phyloP scores from a whole-genome alignment of 148 eudicot genomes.

The Pouteria glomerata region DNA sequence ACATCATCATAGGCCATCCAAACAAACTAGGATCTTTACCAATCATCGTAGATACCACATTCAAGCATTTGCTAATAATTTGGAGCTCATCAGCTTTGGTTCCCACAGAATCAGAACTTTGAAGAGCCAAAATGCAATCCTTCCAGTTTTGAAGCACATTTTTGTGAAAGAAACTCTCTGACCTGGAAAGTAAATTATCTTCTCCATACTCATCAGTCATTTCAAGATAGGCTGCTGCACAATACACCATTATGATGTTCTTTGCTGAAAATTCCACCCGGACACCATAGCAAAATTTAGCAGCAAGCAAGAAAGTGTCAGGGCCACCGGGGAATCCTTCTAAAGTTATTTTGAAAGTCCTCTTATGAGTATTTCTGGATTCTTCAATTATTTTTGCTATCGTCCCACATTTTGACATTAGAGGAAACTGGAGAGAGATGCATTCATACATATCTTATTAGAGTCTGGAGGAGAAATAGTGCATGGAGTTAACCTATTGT shows the following conservation, averaged over 20 bases:
- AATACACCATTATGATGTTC: constrained; percentile 57
- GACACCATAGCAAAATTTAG: constrained; percentile 75
- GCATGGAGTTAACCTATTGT: neutral
- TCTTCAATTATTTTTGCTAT: constrained; percentile 49
- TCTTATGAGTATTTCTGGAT: constrained; percentile 24
- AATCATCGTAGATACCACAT: constrained; percentile 72
- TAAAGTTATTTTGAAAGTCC: constrained; percentile 28
- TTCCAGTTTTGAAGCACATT: constrained; percentile 69
- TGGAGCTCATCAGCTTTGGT: constrained; percentile 55
- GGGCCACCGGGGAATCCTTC: constrained; percentile 81
- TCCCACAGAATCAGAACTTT: constrained; percentile 53
- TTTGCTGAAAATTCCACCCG: constrained; percentile 63
- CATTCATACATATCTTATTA: neutral
- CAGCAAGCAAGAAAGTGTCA: constrained; percentile 52
- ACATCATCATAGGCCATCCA: constrained; percentile 99
- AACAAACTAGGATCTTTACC: constrained; percentile 90
- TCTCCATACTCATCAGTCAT: constrained; percentile 83
- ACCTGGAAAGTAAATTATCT: constrained; percentile 60
- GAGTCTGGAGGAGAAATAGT: neutral
- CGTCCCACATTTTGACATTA: constrained; percentile 73
- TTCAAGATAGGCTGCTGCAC: constrained; percentile 80
- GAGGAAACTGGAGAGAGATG: constrained; percentile 68
- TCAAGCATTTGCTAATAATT: constrained; percentile 51
- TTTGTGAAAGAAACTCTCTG: constrained; percentile 68
- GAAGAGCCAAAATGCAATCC: constrained; percentile 79